Evolutionary conservation across 2,329 filamentous ascomycete genomes (phyloP).

Genomic region (Aphanocladium album): DNA sequence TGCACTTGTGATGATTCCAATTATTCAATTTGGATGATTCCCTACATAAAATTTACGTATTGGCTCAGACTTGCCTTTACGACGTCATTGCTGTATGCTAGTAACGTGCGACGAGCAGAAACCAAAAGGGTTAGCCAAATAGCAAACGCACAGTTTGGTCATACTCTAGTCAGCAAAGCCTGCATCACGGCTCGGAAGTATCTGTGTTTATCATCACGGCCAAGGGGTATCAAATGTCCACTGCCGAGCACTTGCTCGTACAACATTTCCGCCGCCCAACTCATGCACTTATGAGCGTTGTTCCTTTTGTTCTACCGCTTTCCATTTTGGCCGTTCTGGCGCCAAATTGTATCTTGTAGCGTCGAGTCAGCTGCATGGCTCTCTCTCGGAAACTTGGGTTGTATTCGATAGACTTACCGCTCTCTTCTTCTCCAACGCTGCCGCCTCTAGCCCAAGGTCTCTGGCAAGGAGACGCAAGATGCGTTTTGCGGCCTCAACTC

Average conservation of each 20-base stretch:
- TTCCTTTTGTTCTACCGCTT: constrained; percentile 62
- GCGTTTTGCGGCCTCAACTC: constrained; percentile 73
- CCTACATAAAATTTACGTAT: background rate
- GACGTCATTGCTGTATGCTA: constrained; percentile 41
- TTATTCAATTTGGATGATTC: background rate
- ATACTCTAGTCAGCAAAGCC: background rate
- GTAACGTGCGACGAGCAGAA: constrained; percentile 19
- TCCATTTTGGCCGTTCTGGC: constrained; percentile 81
- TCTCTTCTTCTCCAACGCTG: constrained; percentile 85
- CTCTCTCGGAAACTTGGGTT: background rate
- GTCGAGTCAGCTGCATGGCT: background rate
- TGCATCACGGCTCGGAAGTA: constrained; percentile 60
- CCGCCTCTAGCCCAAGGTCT: constrained; percentile 63
- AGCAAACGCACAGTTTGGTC: constrained; percentile 44
- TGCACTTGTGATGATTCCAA: too few species aligned
- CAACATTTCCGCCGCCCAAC: background rate
- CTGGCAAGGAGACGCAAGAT: constrained; percentile 72
- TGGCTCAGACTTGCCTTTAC: constrained; percentile 65
- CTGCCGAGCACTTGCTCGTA: background rate
- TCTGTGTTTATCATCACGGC: constrained; percentile 66
- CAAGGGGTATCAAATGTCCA: constrained; percentile 18
- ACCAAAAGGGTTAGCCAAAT: constrained; percentile 40
- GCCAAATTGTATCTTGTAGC: constrained; percentile 69
- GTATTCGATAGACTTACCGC: constrained; percentile 51
- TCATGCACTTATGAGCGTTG: constrained; percentile 44